These are phyloP conservation scores for Thalassiosira hispida DNA, from an alignment of 352 stramenopile genomes.

Conservation along the genomic window DNA sequence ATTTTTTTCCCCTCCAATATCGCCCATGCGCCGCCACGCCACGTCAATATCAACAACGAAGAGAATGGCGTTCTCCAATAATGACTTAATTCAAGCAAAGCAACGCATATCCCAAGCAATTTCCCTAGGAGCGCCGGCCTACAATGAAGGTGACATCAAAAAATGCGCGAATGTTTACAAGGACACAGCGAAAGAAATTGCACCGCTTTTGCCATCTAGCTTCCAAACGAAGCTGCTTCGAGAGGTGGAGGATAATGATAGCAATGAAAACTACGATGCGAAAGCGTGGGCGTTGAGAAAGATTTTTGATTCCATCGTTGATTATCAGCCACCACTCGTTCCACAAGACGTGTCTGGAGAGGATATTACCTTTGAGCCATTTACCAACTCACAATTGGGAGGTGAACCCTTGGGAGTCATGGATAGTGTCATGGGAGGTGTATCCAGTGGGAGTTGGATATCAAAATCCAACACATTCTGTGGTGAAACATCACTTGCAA, in stretches of 20 bases:
- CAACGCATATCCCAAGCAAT: constrained; percentile 51
- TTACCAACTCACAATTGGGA: constrained; percentile 39
- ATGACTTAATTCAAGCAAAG: constrained; percentile 31
- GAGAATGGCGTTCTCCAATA: not conserved
- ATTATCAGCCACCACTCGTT: constrained; percentile 52
- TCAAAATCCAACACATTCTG: constrained; percentile 47
- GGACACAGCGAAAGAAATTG: constrained; percentile 50
- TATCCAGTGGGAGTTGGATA: constrained; percentile 50
- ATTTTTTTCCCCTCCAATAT: not conserved
- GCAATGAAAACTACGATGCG: constrained; percentile 33
- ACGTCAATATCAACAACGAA: not conserved
- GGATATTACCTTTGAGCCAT: constrained; percentile 43
- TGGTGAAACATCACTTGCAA: constrained; percentile 54
- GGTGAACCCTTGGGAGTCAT: constrained; percentile 40
- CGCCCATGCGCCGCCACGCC: not conserved
- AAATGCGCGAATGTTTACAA: constrained; percentile 50
- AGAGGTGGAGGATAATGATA: constrained; percentile 25
- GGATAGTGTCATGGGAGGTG: constrained; percentile 65
- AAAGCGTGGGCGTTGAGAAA: constrained; percentile 55
- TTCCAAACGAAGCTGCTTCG: constrained; percentile 24
- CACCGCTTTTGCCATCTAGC: constrained; percentile 31
- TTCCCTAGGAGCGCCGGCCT: constrained; percentile 55
- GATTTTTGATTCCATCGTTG: constrained; percentile 60
- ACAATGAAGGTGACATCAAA: constrained; percentile 59
- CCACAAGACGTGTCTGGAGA: constrained; percentile 4